phyloP scores from a whole-genome alignment of 2,329 filamentous ascomycete genomes.

The Colletotrichum sp. region DNA sequence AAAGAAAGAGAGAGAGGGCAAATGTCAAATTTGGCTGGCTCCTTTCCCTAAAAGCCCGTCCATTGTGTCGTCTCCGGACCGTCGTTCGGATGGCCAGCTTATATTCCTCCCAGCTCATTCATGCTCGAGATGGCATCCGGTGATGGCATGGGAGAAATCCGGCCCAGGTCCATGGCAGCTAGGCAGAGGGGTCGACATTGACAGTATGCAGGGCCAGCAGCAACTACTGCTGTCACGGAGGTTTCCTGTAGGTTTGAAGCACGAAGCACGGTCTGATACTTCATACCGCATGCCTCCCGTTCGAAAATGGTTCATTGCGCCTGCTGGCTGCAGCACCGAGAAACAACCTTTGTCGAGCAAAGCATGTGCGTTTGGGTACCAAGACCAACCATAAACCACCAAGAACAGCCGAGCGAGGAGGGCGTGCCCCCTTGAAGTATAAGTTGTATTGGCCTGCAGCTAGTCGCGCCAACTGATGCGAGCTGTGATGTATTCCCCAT shows the following conservation, averaged over 20 bases:
- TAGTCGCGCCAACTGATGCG: background rate
- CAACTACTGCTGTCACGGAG: background rate
- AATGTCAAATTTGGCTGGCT: background rate
- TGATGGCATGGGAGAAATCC: background rate
- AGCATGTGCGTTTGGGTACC: slow-evolving; percentile 13
- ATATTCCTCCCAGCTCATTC: background rate
- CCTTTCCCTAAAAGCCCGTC: background rate
- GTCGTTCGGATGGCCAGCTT: slow-evolving; percentile 11
- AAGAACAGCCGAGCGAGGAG: slow-evolving; percentile 11
- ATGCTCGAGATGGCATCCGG: background rate
- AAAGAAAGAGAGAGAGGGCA: background rate
- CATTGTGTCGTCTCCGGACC: background rate
- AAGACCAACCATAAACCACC: background rate
- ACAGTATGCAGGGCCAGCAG: background rate
- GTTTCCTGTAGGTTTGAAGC: slow-evolving; percentile 17
- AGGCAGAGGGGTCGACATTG: background rate
- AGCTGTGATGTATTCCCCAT: slow-evolving; percentile 1
- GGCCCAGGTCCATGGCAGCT: background rate
- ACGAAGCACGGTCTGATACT: slow-evolving; percentile 9
- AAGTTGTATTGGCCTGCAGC: slow-evolving; percentile 9
- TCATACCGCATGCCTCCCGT: background rate
- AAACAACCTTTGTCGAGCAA: slow-evolving; percentile 10
- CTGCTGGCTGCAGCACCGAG: slow-evolving; percentile 13
- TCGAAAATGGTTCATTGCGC: slow-evolving; percentile 12
- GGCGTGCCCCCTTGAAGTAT: slow-evolving; percentile 22